phyloP scores from a whole-genome alignment of 2,329 filamentous ascomycete genomes.

The Coniochaeta hoffmannii region DNA sequence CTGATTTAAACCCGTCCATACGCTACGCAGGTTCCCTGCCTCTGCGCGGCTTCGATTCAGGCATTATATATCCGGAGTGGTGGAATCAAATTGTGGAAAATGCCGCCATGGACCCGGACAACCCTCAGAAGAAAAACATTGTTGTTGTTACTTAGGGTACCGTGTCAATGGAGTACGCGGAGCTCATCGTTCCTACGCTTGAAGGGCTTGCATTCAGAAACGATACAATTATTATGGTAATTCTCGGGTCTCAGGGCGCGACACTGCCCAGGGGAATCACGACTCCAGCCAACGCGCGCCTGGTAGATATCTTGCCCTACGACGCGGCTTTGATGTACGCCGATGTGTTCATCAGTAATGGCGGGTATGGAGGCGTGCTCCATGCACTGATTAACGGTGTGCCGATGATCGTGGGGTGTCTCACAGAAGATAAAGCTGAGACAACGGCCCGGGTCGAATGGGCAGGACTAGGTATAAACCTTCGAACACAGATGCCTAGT shows the following conservation, averaged over 20 bases:
- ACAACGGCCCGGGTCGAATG: no score
- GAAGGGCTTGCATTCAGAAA: constrained; percentile 29
- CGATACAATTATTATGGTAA: constrained; percentile 30
- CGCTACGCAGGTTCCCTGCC: constrained; percentile 35
- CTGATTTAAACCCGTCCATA: constrained; percentile 30
- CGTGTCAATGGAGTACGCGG: constrained; percentile 25
- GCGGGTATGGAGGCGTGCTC: constrained; percentile 38
- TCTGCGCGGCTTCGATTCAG: constrained; percentile 17
- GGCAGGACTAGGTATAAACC: no score
- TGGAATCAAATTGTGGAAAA: constrained; percentile 27
- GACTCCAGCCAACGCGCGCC: constrained; percentile 32
- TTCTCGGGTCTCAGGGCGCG: constrained; percentile 21
- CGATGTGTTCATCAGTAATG: constrained; percentile 40
- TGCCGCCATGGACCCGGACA: background rate
- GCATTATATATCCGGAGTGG: constrained; percentile 30
- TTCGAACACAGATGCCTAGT: no score
- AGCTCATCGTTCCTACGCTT: constrained; percentile 38
- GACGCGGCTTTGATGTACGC: constrained; percentile 34
- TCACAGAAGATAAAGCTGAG: no score
- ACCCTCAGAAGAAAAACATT: constrained; percentile 24
- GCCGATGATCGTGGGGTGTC: no score
- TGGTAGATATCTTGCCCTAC: constrained; percentile 41
- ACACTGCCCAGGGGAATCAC: constrained; percentile 12
- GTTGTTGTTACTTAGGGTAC: constrained; percentile 42
- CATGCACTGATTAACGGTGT: constrained; percentile 27